Base-by-base conservation (phyloP, 2,329 filamentous ascomycete genomes). In the Aspergillus sp. region DNA sequence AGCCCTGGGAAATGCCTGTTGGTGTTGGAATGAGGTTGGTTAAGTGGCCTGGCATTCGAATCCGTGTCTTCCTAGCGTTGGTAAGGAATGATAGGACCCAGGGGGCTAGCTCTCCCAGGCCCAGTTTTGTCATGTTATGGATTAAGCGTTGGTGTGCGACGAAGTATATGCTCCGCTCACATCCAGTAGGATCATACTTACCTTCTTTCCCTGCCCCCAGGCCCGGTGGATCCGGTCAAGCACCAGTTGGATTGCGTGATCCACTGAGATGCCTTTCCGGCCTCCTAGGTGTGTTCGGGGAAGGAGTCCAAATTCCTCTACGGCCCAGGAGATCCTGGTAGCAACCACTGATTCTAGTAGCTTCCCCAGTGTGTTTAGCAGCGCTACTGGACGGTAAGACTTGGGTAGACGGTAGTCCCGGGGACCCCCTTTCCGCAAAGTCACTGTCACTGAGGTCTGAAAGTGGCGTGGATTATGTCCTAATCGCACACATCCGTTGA, bases 351-450 rank as follows among this genome's bases (percentile, higher is more conserved):
- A 7, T 33, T 52, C 46, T 2, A 54, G 42, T 0, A 45, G 27
- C 36, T 54, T 54, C 0, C 44, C 44, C 13, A 54, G 5, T 3
- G 44, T 49, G 37, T 48, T 42, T 27, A 54, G 46, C 1, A 54
- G 37, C 8, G 48, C 44, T 6, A 54, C 41, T 13, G 34, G 46
- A 2, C 47, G 34, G 33, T 54, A 54, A 9, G 43, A 46, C 32
- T 51, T 54, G 0, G 44, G 39, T 1, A 40, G 3, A 5, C 33
- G 32, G 28, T 46, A 51, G 37, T 54, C 46, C n/a, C n/a, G n/a
- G 0, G 38, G 31, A 4, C 33, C 28, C 2, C 31, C 40, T 9
- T 48, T 48, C 4, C 43, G 37, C 5, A 48, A 40, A 5, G 43
- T 43, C 0, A 46, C 43, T 12, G 33, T 48, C 0, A 29, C 38